phyloP scores from a whole-genome alignment of 148 eudicot species.

The Cornus controversa region DNA sequence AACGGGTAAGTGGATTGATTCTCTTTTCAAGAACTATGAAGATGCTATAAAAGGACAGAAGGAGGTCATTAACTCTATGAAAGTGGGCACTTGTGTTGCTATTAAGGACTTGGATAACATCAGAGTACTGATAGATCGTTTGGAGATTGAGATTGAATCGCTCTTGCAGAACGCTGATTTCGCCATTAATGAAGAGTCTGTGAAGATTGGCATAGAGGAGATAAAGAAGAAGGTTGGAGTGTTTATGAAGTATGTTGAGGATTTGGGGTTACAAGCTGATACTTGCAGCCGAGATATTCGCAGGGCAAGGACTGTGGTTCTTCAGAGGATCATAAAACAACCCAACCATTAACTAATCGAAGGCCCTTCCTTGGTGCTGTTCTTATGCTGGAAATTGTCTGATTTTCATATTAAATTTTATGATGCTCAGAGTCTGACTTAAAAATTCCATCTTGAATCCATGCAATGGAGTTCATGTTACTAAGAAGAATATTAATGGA shows the following conservation, averaged over 20 bases:
- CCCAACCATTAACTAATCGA: conserved; percentile 41
- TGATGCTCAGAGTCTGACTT: not conserved
- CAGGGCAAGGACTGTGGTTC: conserved; percentile 68
- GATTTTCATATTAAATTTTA: not conserved
- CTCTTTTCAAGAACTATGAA: conserved; percentile 70
- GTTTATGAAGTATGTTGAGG: conserved; percentile 69
- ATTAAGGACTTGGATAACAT: conserved; percentile 77
- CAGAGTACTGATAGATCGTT: conserved; percentile 53
- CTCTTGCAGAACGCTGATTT: conserved; percentile 48
- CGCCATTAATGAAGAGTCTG: conserved; percentile 50
- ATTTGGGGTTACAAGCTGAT: conserved; percentile 69
- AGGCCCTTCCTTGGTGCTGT: not conserved
- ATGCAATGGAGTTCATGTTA: not conserved
- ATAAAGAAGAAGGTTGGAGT: conserved; percentile 55
- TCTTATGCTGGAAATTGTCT: not conserved
- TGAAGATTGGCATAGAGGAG: conserved; percentile 56
- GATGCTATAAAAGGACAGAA: conserved; percentile 66
- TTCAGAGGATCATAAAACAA: conserved; percentile 77
- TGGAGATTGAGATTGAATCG: conserved; percentile 61
- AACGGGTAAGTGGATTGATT: conserved; percentile 78
- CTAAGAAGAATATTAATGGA: not conserved
- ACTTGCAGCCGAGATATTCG: conserved; percentile 69
- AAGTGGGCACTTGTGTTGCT: conserved; percentile 67
- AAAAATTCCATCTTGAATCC: not conserved
- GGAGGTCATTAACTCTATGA: conserved; percentile 68